Base-by-base conservation (phyloP, 116 monocot species). In the Dioscorea cayenensis region DNA sequence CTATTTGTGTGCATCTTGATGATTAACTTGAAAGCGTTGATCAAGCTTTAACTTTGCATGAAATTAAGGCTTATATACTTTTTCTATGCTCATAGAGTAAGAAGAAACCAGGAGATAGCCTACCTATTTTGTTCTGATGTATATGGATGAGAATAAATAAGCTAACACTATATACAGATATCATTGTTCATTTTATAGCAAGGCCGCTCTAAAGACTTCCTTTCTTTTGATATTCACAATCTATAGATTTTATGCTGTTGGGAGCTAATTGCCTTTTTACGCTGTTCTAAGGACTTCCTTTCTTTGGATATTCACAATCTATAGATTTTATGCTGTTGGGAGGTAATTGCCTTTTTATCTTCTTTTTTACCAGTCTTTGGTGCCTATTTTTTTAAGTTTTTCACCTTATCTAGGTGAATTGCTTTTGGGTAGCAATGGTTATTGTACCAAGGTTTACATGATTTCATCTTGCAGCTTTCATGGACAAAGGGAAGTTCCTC, bases 381-480 rank as follows among this genome's bases (percentile, higher is more conserved):
- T 43, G 12, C 7, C 12, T 43, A 9, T 7, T 43, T 6, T 9
- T 43, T 43, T 3, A 43, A 43, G 43, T n/a, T 55, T 16, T 16
- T 55, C 14, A 16, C n/a, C 17, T 55, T 55, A 55, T 55, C 10
- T 55, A 55, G 55, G 14, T 18, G 2, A n/a, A 16, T 55, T 19
- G 19, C 2, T 14, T n/a, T 16, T 55, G n/a, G 55, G 1, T 55
- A 18, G 43, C 43, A 43, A 43, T 43, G 43, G 1, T 43, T 43
- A 7, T 43, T 43, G 43, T 43, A 43, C 12, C 43, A 43, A 43
- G 43, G n/a, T 14, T 55, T 55, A 55, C 17, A 5, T 55, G 2
- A 18, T 55, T 55, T n/a, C 55, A 18, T 69, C 49, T 55, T 83
- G 76, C 79, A 95, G 92, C 78, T 60, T 71, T 85, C 49, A 71